These are phyloP conservation scores for Cercospora citrullina DNA, from an alignment of 2,329 filamentous ascomycete species.

Conservation along the genomic window DNA sequence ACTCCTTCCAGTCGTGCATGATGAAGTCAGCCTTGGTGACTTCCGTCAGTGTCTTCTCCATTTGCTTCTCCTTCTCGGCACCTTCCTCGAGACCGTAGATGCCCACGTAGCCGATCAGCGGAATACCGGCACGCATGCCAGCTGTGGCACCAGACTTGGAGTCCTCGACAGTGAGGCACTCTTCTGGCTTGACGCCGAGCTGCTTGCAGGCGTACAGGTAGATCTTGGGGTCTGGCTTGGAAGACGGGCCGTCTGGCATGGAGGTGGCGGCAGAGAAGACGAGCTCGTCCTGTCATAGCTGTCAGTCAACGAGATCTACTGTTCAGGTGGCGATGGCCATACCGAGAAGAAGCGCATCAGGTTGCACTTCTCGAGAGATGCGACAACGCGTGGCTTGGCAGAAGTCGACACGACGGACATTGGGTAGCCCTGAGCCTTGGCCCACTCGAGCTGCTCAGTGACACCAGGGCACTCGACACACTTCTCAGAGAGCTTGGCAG, in stretches of 20 bases:
- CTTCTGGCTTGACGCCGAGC: constrained; percentile 67
- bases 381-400: constrained; percentile 73
- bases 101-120: constrained; percentile 81
- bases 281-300: constrained; percentile 51
- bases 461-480: constrained; percentile 46
- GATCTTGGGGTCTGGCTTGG: constrained; percentile 87
- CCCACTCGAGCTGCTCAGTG: constrained; percentile 63
- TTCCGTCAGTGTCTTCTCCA: constrained; percentile 52
- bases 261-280: constrained; percentile 82
- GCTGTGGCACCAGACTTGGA: constrained; percentile 81
- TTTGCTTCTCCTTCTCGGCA: constrained; percentile 60
- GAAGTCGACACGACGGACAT: constrained; percentile 81
- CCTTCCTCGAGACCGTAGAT: constrained; percentile 67
- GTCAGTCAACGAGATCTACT: neutral
- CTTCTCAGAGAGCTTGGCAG: constrained; percentile 64
- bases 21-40: constrained; percentile 50
- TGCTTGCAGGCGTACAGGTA: constrained; percentile 76
- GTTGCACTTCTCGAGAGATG: constrained; percentile 74
- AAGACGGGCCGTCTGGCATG: constrained; percentile 69
- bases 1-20: constrained; percentile 57
- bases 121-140: constrained; percentile 74
- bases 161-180: constrained; percentile 84
- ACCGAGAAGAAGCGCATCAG: constrained; percentile 76
- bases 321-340: neutral
- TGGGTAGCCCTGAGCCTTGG: constrained; percentile 60